Evolutionary conservation across 2,329 filamentous ascomycete species (phyloP).

Genomic region (Paecilomyces variotii): DNA sequence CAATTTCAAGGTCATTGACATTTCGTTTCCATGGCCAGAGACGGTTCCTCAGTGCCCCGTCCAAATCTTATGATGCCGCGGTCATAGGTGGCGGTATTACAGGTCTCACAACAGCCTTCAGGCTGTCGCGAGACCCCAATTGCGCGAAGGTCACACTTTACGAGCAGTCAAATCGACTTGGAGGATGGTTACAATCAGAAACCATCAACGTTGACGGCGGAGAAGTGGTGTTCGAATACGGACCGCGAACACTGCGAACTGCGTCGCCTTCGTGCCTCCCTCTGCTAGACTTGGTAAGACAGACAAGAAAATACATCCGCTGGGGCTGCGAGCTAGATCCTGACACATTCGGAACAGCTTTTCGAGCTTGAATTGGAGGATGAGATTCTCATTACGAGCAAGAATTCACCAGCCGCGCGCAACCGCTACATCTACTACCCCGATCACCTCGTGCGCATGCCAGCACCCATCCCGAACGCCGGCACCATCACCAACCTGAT

Average conservation of each 20-base stretch:
- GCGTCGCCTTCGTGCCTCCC: slow-evolving; percentile 52
- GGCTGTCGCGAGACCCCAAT: slow-evolving; percentile 61
- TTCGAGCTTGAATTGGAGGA: slow-evolving; percentile 48
- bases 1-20: slow-evolving; percentile 11
- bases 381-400: slow-evolving; percentile 49
- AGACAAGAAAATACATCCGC: slow-evolving; percentile 1
- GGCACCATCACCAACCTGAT: slow-evolving; percentile 19
- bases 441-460: slow-evolving; percentile 64
- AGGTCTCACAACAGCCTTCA: slow-evolving; percentile 70
- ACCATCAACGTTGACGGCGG: slow-evolving; percentile 50
- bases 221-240: slow-evolving; percentile 69
- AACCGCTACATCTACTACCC: slow-evolving; percentile 85
- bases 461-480: slow-evolving; percentile 31
- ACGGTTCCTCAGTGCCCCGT: slow-evolving; percentile 14
- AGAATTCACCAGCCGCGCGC: slow-evolving; percentile 42
- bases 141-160: slow-evolving; percentile 69
- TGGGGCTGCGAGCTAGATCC: slow-evolving; percentile 2
- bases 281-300: slow-evolving; percentile 61
- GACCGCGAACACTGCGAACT: slow-evolving; percentile 66
- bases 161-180: slow-evolving; percentile 61
- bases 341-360: slow-evolving; percentile 37
- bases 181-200: slow-evolving; percentile 76
- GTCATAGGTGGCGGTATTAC: slow-evolving; percentile 77
- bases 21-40: slow-evolving; percentile 6
- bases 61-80: slow-evolving; percentile 44